Evolutionary conservation across 1,284 basidiomycete species (phyloP), one percentile per base, ranked within the genome.

Genomic region (Austroboletus sp.): DNA sequence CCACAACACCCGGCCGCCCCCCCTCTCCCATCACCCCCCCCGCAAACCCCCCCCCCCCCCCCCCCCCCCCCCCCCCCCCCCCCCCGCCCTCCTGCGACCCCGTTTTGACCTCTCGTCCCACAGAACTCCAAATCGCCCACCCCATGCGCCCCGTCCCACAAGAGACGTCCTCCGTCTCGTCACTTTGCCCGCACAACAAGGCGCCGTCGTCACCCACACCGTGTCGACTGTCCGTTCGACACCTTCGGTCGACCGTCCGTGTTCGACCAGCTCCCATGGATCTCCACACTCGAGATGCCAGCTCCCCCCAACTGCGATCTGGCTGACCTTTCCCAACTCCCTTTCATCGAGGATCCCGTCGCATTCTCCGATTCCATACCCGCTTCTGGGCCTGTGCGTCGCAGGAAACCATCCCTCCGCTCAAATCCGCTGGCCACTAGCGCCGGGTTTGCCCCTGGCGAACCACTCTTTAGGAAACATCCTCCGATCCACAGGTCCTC

Each of bases 251-350:
- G 63, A 46, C 26, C 50, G 52, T 15, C 60, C 61, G 34, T 70
- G 17, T 81, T 82, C 54, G 80, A 81, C 63, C 64, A 70, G 21
- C 71, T 82, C 13, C 75, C 80, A 11, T 82, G 80, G 80, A 76
- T 79, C 45, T 69, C 78, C 27, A 66, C 73, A 12, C 66, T 83
- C 43, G 72, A 81, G 40, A 51, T 62, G 34, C 50, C 72, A 0
- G 66, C 70, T 33, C 65, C 69, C 40, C 43, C 63, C 49, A 66
- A 65, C 52, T 69, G 65, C 54, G 75, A 80, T 52, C 70, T 79
- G 48, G 78, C 79, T 40, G 80, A 82, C 63, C 72, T 82, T 41
- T 80, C 74, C 25, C 73, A 71, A 53, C 54, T 78, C 27, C 63
- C 69, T 10, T 58, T 66, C 53, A 49, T 54, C 19, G 57, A 61